phyloP scores from a whole-genome alignment of 1,139 yeast species.

The Pichia sp. region DNA sequence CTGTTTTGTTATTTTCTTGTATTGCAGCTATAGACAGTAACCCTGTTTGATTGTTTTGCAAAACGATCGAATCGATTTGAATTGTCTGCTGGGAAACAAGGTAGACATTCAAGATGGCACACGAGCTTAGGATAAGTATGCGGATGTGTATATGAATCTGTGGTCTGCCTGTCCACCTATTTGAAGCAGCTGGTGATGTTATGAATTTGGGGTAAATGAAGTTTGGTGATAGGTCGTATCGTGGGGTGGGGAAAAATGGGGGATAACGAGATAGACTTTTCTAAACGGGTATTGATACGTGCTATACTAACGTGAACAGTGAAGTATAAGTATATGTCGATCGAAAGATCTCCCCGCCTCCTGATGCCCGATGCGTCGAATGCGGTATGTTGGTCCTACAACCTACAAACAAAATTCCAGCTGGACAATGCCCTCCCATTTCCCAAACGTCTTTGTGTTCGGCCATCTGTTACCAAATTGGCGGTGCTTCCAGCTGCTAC shows the following conservation, averaged over 20 bases:
- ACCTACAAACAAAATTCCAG: not conserved
- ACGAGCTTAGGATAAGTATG: not conserved
- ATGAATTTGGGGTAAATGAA: not conserved
- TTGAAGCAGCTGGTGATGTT: not conserved
- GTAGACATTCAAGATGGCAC: not conserved
- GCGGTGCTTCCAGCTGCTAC: not conserved
- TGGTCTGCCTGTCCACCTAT: not conserved
- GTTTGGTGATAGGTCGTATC: not conserved
- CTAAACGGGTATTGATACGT: not conserved
- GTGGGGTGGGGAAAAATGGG: not conserved
- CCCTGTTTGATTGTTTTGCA: not conserved
- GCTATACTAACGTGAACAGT: not conserved
- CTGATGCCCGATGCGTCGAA: not conserved
- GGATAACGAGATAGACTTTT: not conserved
- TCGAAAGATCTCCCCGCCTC: not conserved
- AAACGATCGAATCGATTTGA: not conserved
- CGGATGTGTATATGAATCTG: not conserved
- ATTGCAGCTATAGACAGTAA: not conserved
- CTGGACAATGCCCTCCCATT: not conserved
- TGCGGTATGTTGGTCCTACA: not conserved
- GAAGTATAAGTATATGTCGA: not conserved
- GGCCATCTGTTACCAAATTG: not conserved
- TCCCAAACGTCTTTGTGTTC: not conserved
- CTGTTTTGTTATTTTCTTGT: not conserved
- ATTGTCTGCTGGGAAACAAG: not conserved